A percentile compares a stretch with the other conserved stretches of the same genome.
Conservation (phyloP, 768 basidiomycete genomes). For the Boletus subcaerulescens region DNA sequence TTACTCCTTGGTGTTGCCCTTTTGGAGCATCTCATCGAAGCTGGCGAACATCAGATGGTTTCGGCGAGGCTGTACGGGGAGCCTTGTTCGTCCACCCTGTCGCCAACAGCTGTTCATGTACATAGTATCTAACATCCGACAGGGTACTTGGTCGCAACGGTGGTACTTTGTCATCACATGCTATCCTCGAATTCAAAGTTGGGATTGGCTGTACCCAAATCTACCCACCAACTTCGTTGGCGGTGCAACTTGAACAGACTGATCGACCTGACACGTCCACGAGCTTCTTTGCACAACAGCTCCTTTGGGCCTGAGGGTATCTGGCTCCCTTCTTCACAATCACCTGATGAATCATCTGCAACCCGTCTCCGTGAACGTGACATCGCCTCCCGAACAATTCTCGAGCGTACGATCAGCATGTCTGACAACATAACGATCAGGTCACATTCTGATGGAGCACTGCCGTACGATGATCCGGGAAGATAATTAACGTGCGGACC, state of each 20-base stretch:
- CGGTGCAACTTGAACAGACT: neutral
- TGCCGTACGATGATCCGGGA: conserved; percentile 44
- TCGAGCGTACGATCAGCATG: conserved; percentile 41
- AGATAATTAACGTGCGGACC: conserved; percentile 47
- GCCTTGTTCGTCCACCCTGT: neutral
- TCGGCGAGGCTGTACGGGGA: neutral
- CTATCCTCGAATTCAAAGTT: too few relatives aligned
- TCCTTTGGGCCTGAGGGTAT: too few relatives aligned
- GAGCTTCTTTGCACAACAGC: too few relatives aligned
- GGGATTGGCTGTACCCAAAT: too few relatives aligned
- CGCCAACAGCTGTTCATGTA: conserved; percentile 10
- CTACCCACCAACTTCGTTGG: neutral
- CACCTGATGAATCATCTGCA: conserved; percentile 38
- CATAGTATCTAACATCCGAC: neutral
- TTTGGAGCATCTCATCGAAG: neutral
- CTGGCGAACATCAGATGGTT: neutral
- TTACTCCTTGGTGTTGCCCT: neutral
- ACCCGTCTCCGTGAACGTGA: conserved; percentile 39
- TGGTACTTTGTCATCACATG: neutral
- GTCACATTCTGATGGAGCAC: neutral
- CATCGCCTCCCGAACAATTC: conserved; percentile 42
- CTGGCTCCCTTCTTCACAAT: conserved; percentile 39
- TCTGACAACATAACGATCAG: conserved; percentile 13
- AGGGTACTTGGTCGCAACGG: neutral
- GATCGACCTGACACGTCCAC: neutral